These are phyloP conservation scores for Edaphochlamys debaryana DNA, from an alignment of 139 green algal species.

Conservation along the genomic window DNA sequence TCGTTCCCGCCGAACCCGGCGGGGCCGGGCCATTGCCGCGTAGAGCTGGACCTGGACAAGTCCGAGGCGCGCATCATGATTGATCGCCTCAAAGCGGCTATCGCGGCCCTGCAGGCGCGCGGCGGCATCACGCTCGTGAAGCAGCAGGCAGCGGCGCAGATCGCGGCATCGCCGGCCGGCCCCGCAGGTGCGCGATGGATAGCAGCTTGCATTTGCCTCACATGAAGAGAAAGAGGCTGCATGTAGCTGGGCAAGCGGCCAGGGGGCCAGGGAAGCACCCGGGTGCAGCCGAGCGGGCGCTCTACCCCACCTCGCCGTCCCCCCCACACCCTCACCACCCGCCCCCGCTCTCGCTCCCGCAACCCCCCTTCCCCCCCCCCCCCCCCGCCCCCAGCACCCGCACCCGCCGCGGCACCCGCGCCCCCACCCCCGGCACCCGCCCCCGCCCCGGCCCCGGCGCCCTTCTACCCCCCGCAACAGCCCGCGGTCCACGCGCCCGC, in stretches of 20 bases:
- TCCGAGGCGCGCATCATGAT: conserved; percentile 12
- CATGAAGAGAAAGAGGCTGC: no score
- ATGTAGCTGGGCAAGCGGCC: no score
- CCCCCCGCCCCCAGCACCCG: no score
- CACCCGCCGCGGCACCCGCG: no score
- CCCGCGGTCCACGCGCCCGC: not conserved
- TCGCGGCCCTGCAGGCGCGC: not conserved
- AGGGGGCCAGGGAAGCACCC: no score
- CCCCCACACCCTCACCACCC: no score
- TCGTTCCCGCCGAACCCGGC: conserved; percentile 7
- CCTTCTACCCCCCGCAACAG: not conserved
- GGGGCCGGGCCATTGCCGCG: not conserved
- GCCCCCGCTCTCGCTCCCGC: no score
- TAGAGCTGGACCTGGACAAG: conserved; percentile 28
- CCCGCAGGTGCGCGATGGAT: not conserved
- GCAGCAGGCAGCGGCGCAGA: not conserved
- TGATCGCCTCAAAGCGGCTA: conserved; percentile 2
- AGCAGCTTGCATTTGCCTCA: not conserved
- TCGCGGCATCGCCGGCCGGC: conserved; percentile 1
- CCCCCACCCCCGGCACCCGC: not conserved
- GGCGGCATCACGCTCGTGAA: not conserved
- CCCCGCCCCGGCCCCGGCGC: not conserved
- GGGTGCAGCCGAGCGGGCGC: no score
- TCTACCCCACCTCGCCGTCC: no score
- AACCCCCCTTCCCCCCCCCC: no score